These are phyloP conservation scores for Pseudocercospora fijiensis DNA, from an alignment of 2,329 filamentous ascomycete genomes.

Conservation along the genomic window DNA sequence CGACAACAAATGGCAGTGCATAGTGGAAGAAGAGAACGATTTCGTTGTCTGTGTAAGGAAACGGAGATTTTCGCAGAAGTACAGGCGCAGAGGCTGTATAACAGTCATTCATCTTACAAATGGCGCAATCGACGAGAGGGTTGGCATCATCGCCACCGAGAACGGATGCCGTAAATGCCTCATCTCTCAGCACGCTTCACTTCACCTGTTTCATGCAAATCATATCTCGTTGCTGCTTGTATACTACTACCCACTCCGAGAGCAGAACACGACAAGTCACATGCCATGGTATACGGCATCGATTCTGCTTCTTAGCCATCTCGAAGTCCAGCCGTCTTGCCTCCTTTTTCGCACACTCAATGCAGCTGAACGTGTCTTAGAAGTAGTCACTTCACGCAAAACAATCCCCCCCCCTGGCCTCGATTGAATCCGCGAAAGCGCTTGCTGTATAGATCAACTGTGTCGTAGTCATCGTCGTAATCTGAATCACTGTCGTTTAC, in stretches of 20 bases:
- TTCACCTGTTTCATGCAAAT: too few relatives aligned
- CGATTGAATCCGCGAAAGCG: neutral
- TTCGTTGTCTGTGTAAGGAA: neutral
- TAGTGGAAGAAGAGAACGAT: neutral
- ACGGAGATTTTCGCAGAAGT: neutral
- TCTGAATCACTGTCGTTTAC: neutral
- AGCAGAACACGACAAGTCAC: too few relatives aligned
- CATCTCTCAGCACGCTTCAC: neutral
- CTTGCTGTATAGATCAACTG: neutral
- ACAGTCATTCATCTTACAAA: neutral
- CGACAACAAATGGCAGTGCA: neutral
- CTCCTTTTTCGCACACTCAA: too few relatives aligned
- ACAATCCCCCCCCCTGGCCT: neutral
- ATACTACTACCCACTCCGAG: too few relatives aligned
- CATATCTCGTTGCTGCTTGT: too few relatives aligned
- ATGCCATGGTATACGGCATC: too few relatives aligned
- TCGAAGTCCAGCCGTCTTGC: too few relatives aligned
- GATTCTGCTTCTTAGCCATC: too few relatives aligned
- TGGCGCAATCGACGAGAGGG: neutral
- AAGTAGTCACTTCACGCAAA: neutral
- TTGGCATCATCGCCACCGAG: constrained; percentile 2
- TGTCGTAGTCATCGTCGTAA: neutral
- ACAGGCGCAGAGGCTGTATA: neutral
- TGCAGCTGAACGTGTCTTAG: too few relatives aligned
- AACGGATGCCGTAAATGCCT: neutral